Evolutionary conservation across 2,329 filamentous ascomycete genomes (phyloP), one percentile per base, ranked within the genome.

Genomic region (Graphilbum ipis-grandicollis): DNA sequence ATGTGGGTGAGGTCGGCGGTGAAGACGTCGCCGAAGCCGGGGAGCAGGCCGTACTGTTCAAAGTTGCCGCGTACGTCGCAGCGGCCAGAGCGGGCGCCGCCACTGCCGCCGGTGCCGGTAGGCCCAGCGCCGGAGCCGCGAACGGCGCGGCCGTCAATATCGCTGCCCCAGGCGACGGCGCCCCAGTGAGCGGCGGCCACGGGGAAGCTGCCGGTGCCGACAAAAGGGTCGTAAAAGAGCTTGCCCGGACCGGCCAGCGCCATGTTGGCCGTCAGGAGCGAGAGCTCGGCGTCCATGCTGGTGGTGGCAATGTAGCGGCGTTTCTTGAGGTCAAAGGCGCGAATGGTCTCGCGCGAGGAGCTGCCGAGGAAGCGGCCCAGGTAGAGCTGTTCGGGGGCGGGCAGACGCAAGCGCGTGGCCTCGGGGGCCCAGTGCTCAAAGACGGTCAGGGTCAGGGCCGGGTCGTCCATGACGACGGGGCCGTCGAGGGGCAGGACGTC

Each of bases 201-300:
- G 1, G 84, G 80, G 50, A 98, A 96, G 37, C 84, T 88, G 5
- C 88, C 90, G 0, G 90, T 96, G 5, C 90, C 90, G 41, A 90
- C 85, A 51, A 98, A 98, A 0, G 90, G 90, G 48, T 98, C 90
- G 50, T 88, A 94, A 48, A 93, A 82, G 2, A 96, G 53, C 51
- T 82, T 92, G 0, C 84, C 88, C 0, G 85, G 80, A 0, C 63
- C 76, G 0, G 85, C 85, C 13, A 82, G 71, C 0, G 83, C 82
- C 46, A 98, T 75, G 50, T 96, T 98, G 2, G 88, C 90, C 0
- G 86, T 94, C 18, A 98, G 63, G 1, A 98, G 67, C 12, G 85
- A 82, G 31, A 98, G 66, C 54, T 96, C 90, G 0, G 88, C 81
- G 52, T 98, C 90, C 90, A 98, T 96, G 33, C 82, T 90, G 0